A percentile compares a stretch with the other conserved stretches of the same genome.
Conservation (phyloP, 352 stramenopile species). For the Phytophthora citrophthora region DNA sequence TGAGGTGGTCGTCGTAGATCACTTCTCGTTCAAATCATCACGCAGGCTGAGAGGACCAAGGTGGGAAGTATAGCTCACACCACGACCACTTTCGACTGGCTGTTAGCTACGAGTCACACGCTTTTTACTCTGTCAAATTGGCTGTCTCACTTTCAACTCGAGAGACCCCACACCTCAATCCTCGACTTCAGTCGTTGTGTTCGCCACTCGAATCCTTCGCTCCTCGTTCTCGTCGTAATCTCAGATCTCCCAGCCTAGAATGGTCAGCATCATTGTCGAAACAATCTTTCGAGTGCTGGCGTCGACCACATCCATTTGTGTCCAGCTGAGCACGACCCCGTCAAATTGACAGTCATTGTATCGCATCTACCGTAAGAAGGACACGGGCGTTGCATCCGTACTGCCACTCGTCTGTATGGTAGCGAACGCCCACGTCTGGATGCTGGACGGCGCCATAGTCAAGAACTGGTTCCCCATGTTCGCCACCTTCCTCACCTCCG, state of each 20-base stretch:
- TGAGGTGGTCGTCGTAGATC: not conserved
- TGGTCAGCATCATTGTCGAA: not conserved
- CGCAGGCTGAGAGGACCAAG: not conserved
- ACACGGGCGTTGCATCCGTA: no score
- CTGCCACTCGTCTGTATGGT: slow-evolving; percentile 42
- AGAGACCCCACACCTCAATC: not conserved
- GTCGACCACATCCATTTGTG: slow-evolving; percentile 35
- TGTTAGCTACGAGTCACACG: not conserved
- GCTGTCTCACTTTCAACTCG: not conserved
- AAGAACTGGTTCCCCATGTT: slow-evolving; percentile 52
- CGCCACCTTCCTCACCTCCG: slow-evolving; percentile 37
- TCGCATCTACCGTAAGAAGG: slow-evolving; percentile 39
- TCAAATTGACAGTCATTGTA: slow-evolving; percentile 48
- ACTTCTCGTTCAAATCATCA: not conserved
- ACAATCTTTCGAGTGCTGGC: slow-evolving; percentile 30
- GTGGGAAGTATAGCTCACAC: not conserved
- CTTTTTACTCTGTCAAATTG: not conserved
- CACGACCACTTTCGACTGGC: not conserved
- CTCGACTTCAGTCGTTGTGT: not conserved
- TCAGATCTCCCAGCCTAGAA: no score
- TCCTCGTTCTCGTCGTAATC: not conserved
- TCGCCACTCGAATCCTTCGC: not conserved
- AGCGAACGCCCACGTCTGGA: slow-evolving; percentile 43
- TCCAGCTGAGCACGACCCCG: not conserved
- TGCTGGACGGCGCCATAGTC: slow-evolving; percentile 39